Base-by-base conservation (phyloP, 495 filamentous ascomycete genomes). In the Xeromyces bisporus region DNA sequence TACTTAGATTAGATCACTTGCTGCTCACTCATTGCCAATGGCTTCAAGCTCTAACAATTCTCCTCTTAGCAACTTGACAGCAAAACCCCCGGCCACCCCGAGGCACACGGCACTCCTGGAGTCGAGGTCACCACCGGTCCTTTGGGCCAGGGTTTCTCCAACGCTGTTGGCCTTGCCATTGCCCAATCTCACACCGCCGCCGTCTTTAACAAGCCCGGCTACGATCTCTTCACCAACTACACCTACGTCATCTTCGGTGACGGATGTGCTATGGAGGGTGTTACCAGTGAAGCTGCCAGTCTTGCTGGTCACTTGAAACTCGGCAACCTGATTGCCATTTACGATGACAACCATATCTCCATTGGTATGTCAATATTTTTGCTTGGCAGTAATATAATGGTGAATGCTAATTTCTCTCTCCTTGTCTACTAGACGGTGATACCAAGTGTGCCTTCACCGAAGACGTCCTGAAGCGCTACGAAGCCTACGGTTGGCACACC, bases 311-410 rank as follows among this genome's bases (percentile, higher is more conserved):
- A 99, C 62, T 65, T 96, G 58, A 83, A 96, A 67, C 69, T 99
- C 23, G 91, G 89, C 39, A 99, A 96, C 71, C 64, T 99, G 38
- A 96, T 99, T 53, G 71, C 70, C 52, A 69, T 99, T 58, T 99
- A 89, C 55, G 89, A 99, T 50, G 89, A 99, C 67, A 99, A 99
- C 69, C 78, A 89, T 50, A 97, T 97, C 55, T 92, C 83, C 48
- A 82, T 82, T 43, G 74, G 77, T 80, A 60, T 43, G 69, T 27
- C 11, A 15, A 15, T 15, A 14, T 15, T 15, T 9, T 7, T 13
- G 4, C 6, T 26, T 23, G n/a, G 14, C 14, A 9, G 10, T 26
- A 4, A 26, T 5, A 6, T 26, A 26, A 10, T 10, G 14, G 10
- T 26, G 5, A 26, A n/a, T n/a, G 24, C 23, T n/a, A 6, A 6